phyloP scores from a whole-genome alignment of 2,329 filamentous ascomycete genomes.

The Xylogone sp. region DNA sequence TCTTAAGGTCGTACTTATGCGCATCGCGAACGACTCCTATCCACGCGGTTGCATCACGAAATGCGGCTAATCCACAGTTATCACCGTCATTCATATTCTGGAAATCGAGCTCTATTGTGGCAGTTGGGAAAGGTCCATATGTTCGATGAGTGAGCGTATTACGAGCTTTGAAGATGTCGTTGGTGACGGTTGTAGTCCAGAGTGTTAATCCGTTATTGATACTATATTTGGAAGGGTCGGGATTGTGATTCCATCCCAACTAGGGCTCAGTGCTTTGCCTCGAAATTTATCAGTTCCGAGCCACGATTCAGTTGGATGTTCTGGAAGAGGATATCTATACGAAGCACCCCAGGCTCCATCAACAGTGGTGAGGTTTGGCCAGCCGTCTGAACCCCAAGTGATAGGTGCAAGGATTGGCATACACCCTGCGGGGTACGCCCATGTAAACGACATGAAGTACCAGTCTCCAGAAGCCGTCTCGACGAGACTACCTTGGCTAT shows the following conservation, averaged over 20 bases:
- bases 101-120: slow-evolving; percentile 47
- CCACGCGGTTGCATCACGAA: slow-evolving; percentile 50
- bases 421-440: slow-evolving; percentile 52
- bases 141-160: slow-evolving; percentile 47
- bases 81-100: slow-evolving; percentile 47
- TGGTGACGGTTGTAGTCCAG: slow-evolving; percentile 46
- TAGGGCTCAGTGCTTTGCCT: slow-evolving; percentile 35
- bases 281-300: slow-evolving; percentile 43
- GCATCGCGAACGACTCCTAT: slow-evolving; percentile 44
- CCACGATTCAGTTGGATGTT: slow-evolving; percentile 21
- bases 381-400: slow-evolving; percentile 48
- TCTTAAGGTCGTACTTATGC: slow-evolving; percentile 22
- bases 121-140: slow-evolving; percentile 39
- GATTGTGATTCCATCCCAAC: slow-evolving; percentile 62
- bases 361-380: slow-evolving; percentile 38
- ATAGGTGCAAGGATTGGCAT: slow-evolving; percentile 55
- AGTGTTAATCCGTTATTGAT: slow-evolving; percentile 43
- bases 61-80: slow-evolving; percentile 45
- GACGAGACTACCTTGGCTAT: slow-evolving; percentile 55
- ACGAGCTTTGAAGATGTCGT: slow-evolving; percentile 43
- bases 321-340: slow-evolving; percentile 35
- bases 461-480: slow-evolving; percentile 47
- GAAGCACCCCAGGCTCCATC: slow-evolving; percentile 44
- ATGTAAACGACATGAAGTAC: slow-evolving; percentile 57
- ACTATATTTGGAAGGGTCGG: slow-evolving; percentile 42